Evolutionary conservation across 2,329 filamentous ascomycete genomes (phyloP).

Genomic region (Cladosporium sp.): DNA sequence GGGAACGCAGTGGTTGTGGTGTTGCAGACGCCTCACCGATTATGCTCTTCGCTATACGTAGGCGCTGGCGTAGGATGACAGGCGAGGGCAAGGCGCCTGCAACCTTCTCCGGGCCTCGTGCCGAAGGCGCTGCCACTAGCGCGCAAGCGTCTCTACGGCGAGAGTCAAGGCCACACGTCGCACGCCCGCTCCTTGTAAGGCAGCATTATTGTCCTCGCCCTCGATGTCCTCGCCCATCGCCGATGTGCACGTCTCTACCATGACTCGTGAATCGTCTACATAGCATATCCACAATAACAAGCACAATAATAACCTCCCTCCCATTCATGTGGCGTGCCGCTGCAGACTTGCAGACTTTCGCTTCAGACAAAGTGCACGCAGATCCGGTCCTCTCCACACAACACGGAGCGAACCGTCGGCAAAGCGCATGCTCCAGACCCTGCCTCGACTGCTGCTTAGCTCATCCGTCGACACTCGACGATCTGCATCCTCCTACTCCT

Average conservation of each 20-base stretch:
- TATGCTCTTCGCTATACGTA: no score
- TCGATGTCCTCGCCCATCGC: background rate
- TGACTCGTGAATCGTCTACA: background rate
- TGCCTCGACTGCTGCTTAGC: background rate
- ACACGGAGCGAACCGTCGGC: background rate
- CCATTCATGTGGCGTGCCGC: background rate
- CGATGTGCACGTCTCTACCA: background rate
- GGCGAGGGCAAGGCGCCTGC: no score
- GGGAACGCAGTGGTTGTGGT: no score
- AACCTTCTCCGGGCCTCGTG: no score
- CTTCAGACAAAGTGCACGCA: slow-evolving; percentile 1
- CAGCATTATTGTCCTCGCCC: background rate
- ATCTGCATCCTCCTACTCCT: background rate
- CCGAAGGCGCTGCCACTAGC: no score
- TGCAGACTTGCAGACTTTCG: background rate
- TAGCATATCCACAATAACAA: no score
- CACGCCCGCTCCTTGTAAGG: background rate
- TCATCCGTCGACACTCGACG: background rate
- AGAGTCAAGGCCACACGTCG: no score
- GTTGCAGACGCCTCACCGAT: no score
- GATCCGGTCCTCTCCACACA: background rate
- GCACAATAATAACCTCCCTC: no score
- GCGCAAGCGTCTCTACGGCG: no score
- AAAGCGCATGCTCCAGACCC: background rate
- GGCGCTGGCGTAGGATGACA: no score